phyloP scores from a whole-genome alignment of 345 rosid species.

The Carallia pectinifolia region DNA sequence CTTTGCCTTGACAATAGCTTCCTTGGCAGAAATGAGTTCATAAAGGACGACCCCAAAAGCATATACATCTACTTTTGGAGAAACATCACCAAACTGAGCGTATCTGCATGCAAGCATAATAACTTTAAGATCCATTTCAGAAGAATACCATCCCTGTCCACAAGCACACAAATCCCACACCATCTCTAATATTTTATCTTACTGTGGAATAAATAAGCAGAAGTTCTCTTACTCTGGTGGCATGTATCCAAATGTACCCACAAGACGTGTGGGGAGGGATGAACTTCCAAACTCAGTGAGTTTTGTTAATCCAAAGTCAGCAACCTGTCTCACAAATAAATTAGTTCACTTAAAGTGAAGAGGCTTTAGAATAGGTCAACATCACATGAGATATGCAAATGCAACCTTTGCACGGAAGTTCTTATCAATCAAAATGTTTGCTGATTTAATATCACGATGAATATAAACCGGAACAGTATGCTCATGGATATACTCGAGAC shows the following conservation, averaged over 20 bases:
- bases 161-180: too few relatives aligned
- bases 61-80: slow-evolving; percentile 88
- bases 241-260: slow-evolving; percentile 99
- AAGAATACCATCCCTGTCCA: too few relatives aligned
- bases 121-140: too few relatives aligned
- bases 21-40: slow-evolving; percentile 90
- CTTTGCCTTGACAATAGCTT: slow-evolving; percentile 71
- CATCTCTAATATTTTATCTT: not conserved
- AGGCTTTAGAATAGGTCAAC: slow-evolving; percentile 11
- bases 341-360: slow-evolving; percentile 16
- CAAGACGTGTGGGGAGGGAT: slow-evolving; percentile 67
- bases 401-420: slow-evolving; percentile 81
- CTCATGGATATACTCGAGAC: slow-evolving; percentile 96
- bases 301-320: slow-evolving; percentile 93
- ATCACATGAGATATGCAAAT: slow-evolving; percentile 7
- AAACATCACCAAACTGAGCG: slow-evolving; percentile 82
- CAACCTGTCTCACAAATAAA: slow-evolving; percentile 53
- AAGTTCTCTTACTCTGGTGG: slow-evolving; percentile 78
- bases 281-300: slow-evolving; percentile 79
- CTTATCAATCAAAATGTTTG: slow-evolving; percentile 89
- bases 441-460: slow-evolving; percentile 95
- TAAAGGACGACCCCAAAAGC: slow-evolving; percentile 97
- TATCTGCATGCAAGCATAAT: slow-evolving; percentile 40
- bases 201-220: not conserved
- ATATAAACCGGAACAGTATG: slow-evolving; percentile 96